These are phyloP conservation scores for Monilinia fructigena DNA, from an alignment of 2,329 filamentous ascomycete species.

Conservation along the genomic window DNA sequence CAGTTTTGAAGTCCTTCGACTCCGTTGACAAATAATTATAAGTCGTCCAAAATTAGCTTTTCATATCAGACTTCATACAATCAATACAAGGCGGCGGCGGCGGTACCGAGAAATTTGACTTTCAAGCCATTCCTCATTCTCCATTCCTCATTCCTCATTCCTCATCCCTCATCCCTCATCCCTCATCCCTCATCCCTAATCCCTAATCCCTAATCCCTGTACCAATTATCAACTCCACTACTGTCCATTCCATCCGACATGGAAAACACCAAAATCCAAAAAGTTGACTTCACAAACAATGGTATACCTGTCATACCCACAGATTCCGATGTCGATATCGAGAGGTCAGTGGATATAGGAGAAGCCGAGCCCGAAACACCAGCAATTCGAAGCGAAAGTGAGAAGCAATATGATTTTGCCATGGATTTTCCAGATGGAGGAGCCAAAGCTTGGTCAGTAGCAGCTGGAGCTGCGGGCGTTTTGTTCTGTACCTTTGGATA, in stretches of 20 bases:
- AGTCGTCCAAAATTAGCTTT: neutral
- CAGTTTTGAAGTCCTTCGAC: neutral
- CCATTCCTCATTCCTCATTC: too few relatives aligned
- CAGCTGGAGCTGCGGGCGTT: conserved; percentile 47
- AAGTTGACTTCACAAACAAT: neutral
- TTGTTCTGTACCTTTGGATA: conserved; percentile 50
- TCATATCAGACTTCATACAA: neutral
- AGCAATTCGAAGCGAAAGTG: neutral
- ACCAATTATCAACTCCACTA: too few relatives aligned
- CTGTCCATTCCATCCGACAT: neutral
- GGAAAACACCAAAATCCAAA: neutral
- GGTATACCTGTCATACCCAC: neutral
- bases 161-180: too few relatives aligned
- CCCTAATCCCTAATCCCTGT: too few relatives aligned
- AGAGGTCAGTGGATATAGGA: neutral
- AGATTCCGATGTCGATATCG: neutral
- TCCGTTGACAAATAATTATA: neutral
- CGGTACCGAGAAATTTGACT: too few relatives aligned
- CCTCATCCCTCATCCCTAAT: too few relatives aligned
- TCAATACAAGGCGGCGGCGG: neutral
- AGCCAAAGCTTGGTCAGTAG: conserved; percentile 52
- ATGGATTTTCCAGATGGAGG: conserved; percentile 51
- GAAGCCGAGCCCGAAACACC: neutral
- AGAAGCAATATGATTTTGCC: conserved; percentile 3
- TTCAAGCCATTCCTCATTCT: too few relatives aligned